Percentiles rank a stretch among this genome's conserved stretches.
These are phyloP conservation scores for Darksidea phi DNA, from an alignment of 495 filamentous ascomycete species.

Conservation along the genomic window DNA sequence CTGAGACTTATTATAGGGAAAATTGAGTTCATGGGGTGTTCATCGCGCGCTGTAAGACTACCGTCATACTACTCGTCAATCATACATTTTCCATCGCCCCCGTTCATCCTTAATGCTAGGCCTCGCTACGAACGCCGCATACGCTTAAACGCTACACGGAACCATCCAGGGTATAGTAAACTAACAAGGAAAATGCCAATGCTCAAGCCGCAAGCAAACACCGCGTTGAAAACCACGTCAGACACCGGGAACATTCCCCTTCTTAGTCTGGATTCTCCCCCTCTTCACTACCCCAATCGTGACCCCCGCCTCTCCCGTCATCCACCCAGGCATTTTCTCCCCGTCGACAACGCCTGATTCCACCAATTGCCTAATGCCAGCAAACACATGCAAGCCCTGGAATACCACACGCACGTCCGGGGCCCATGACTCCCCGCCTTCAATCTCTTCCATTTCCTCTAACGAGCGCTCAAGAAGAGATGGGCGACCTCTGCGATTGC, in stretches of 20 bases:
- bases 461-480: conserved; percentile 14
- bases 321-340: conserved; percentile 80
- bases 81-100: too few relatives aligned
- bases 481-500: conserved; percentile 16
- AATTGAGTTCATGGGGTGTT: too few relatives aligned
- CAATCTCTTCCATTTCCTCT: conserved; percentile 24
- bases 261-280: conserved; percentile 50
- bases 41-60: too few relatives aligned
- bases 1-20: not conserved
- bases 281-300: conserved; percentile 65
- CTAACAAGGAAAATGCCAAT: not conserved
- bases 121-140: not conserved
- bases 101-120: too few relatives aligned
- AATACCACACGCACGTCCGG: conserved; percentile 66
- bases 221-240: conserved; percentile 2
- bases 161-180: conserved; percentile 7
- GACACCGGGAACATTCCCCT: conserved; percentile 14
- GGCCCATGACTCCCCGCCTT: conserved; percentile 43
- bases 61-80: too few relatives aligned
- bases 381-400: conserved; percentile 75
- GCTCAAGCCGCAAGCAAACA: too few relatives aligned
- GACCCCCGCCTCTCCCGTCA: conserved; percentile 83
- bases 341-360: conserved; percentile 72
- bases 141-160: not conserved
- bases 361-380: conserved; percentile 70